These are phyloP conservation scores for Chalara sp. DNA, from an alignment of 2,329 filamentous ascomycete species.

Conservation along the genomic window DNA sequence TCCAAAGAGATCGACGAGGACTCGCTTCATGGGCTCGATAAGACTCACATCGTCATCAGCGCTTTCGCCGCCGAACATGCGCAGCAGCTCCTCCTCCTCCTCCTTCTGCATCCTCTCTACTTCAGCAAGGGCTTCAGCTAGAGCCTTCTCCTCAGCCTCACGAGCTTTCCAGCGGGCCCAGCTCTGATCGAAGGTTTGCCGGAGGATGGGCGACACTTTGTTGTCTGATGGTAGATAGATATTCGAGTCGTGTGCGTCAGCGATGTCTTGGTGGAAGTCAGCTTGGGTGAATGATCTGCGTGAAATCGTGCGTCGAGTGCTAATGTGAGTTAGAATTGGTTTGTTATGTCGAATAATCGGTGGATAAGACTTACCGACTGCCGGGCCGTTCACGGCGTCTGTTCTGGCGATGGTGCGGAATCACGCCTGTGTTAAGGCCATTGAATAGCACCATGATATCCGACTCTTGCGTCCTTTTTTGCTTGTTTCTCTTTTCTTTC, in stretches of 20 bases:
- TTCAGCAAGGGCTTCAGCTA: slow-evolving; percentile 12
- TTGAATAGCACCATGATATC: background rate
- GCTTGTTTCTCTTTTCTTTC: too few relatives aligned
- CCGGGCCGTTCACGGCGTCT: background rate
- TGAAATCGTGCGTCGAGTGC: background rate
- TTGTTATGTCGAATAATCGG: background rate
- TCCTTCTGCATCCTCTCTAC: slow-evolving; percentile 19
- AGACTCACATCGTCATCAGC: slow-evolving; percentile 25
- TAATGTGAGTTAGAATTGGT: background rate
- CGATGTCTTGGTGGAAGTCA: background rate
- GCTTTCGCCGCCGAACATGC: slow-evolving; percentile 18
- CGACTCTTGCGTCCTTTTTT: too few relatives aligned
- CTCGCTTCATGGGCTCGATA: slow-evolving; percentile 24
- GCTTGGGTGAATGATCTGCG: background rate
- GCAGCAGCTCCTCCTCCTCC: slow-evolving; percentile 18
- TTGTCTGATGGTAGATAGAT: background rate
- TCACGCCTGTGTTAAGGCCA: background rate
- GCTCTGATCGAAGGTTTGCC: slow-evolving; percentile 11
- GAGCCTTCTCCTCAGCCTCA: slow-evolving; percentile 19
- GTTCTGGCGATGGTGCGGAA: background rate
- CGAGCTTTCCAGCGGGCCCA: slow-evolving; percentile 25
- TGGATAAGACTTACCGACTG: background rate
- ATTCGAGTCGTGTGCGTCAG: background rate
- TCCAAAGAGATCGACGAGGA: slow-evolving; percentile 25
- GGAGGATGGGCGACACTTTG: background rate